These are phyloP conservation scores for Saccharomycopsis selenospora DNA, from an alignment of 805 yeast genomes.

Conservation along the genomic window DNA sequence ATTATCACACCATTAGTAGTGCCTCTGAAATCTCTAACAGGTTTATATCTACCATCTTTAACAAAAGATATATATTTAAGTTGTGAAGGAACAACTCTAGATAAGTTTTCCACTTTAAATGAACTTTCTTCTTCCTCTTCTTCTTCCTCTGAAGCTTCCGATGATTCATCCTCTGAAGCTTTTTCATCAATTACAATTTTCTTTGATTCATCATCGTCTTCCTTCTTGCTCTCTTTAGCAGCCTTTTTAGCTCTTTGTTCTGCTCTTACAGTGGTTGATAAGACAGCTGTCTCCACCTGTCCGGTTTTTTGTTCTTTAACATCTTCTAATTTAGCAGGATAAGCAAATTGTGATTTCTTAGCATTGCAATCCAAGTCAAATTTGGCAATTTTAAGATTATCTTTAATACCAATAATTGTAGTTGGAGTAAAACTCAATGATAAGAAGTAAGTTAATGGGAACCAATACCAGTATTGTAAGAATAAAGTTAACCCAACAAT, in stretches of 20 bases:
- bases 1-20: conserved; percentile 60
- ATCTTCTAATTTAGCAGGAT: conserved; percentile 83
- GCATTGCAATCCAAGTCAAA: conserved; percentile 76
- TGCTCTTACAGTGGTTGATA: conserved; percentile 91
- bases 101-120: conserved; percentile 66
- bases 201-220: conserved; percentile 41
- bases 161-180: conserved; percentile 24
- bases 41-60: conserved; percentile 69
- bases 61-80: conserved; percentile 72
- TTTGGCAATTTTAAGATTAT: conserved; percentile 80
- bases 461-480: conserved; percentile 97
- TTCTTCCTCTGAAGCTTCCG: conserved; percentile 24
- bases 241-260: conserved; percentile 80
- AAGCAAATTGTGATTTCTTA: conserved; percentile 71
- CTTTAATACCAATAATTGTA: conserved; percentile 76
- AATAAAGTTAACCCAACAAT: conserved; percentile 88
- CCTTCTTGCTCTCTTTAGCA: conserved; percentile 43
- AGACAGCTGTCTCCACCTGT: conserved; percentile 84
- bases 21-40: conserved; percentile 72
- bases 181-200: conserved; percentile 24
- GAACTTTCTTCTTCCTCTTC: conserved; percentile 40
- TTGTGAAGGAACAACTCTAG: conserved; percentile 87
- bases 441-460: conserved; percentile 89
- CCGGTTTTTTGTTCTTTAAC: conserved; percentile 77
- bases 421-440: conserved; percentile 91